A percentile compares a stretch with the other conserved stretches of the same genome.
These are phyloP conservation scores for Camelina sativa DNA, from an alignment of 345 rosid genomes.

Conservation along the genomic window DNA sequence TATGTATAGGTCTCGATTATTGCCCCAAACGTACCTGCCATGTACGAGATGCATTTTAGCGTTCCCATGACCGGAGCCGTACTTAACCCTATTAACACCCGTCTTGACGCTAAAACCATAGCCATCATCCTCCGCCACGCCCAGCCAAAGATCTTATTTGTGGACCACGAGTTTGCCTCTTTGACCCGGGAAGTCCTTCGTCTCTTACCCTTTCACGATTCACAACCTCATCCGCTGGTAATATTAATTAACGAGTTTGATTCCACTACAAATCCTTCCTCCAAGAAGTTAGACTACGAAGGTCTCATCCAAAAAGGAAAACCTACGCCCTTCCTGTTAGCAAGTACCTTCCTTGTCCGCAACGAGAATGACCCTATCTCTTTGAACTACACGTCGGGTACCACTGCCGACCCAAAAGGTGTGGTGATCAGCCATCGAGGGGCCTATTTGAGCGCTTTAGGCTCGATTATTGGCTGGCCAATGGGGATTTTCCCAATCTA, in stretches of 20 bases:
- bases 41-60: slow-evolving; percentile 89
- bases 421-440: slow-evolving; percentile 87
- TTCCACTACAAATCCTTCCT: slow-evolving; percentile 19
- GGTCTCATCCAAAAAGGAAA: slow-evolving; percentile 53
- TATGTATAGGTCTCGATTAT: slow-evolving; percentile 69
- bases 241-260: slow-evolving; percentile 23
- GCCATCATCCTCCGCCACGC: slow-evolving; percentile 59
- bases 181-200: slow-evolving; percentile 55
- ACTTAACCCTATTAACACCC: slow-evolving; percentile 73
- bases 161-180: slow-evolving; percentile 55
- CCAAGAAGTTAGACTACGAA: slow-evolving; percentile 51
- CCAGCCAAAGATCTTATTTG: slow-evolving; percentile 62
- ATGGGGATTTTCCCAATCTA: slow-evolving; percentile 58
- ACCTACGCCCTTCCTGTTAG: slow-evolving; percentile 31
- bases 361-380: slow-evolving; percentile 77
- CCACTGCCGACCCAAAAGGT: slow-evolving; percentile 82
- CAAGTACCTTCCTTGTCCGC: slow-evolving; percentile 30
- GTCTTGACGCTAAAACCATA: slow-evolving; percentile 67
- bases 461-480: slow-evolving; percentile 52
- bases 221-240: slow-evolving; percentile 43
- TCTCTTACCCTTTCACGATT: slow-evolving; percentile 48
- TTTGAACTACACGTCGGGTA: slow-evolving; percentile 81
- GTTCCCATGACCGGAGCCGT: slow-evolving; percentile 92
- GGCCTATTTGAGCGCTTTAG: slow-evolving; percentile 64
- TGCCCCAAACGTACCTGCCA: slow-evolving; percentile 85